phyloP scores from a whole-genome alignment of 2,329 filamentous ascomycete species.

The Colletotrichum truncatum region DNA sequence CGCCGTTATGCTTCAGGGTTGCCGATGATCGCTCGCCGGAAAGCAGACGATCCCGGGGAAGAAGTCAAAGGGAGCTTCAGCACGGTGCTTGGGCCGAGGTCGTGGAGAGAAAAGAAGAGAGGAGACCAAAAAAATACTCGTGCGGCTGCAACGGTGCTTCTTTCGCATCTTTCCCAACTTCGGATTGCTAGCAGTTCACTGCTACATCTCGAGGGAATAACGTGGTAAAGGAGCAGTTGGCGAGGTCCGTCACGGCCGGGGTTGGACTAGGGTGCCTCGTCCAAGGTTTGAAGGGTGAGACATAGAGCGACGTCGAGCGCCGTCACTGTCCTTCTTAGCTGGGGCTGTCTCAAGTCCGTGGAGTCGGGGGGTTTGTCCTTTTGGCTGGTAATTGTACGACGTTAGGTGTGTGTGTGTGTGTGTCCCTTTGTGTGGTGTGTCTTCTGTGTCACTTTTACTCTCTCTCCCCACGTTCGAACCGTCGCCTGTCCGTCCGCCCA shows the following conservation, averaged over 20 bases:
- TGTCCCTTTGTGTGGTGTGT: background rate
- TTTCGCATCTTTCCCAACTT: background rate
- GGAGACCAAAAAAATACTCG: no score
- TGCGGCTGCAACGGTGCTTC: background rate
- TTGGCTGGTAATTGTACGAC: background rate
- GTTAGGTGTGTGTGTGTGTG: background rate
- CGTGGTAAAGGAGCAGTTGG: background rate
- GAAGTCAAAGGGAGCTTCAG: slow-evolving; percentile 5
- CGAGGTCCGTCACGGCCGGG: background rate
- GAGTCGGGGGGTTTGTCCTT: background rate
- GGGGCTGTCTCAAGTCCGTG: slow-evolving; percentile 24
- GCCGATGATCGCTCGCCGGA: background rate
- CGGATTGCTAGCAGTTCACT: background rate
- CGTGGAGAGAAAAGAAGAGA: no score
- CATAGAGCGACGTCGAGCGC: background rate
- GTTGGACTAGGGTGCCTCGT: background rate
- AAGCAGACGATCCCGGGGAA: background rate
- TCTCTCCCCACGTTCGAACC: no score
- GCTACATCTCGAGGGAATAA: background rate
- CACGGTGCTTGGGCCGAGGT: background rate
- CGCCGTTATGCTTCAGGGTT: background rate
- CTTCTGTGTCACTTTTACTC: no score
- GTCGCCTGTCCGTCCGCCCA: background rate
- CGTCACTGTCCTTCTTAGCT: background rate
- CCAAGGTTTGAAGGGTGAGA: slow-evolving; percentile 8